Conservation (phyloP, 2,329 filamentous ascomycete species). For the Ophiocordyceps camponoti-leonardi region DNA sequence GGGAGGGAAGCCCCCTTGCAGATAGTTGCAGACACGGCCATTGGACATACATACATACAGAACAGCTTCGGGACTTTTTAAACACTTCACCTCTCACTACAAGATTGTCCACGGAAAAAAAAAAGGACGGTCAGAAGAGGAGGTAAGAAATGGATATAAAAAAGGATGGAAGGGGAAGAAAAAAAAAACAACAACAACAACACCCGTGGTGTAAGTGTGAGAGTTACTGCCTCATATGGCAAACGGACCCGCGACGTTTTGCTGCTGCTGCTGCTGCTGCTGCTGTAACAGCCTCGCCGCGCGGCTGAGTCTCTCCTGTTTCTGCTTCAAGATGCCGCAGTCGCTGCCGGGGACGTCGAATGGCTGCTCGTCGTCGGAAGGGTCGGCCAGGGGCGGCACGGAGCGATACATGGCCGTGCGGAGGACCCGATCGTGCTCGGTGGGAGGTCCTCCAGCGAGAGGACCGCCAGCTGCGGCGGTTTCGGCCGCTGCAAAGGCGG, state of each 20-base stretch:
- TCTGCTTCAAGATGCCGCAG: conserved; percentile 14
- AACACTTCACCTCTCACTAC: not conserved
- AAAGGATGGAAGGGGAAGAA: not conserved
- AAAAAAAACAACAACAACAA: too few species aligned
- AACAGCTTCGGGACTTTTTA: too few species aligned
- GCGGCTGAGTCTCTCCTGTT: conserved; percentile 20
- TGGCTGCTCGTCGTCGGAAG: conserved; percentile 7
- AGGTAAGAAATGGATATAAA: too few species aligned
- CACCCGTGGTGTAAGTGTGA: not conserved
- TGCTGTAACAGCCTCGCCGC: conserved; percentile 24
- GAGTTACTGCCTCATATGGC: not conserved
- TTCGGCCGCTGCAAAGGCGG: not conserved
- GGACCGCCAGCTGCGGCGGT: not conserved
- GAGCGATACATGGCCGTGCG: conserved; percentile 20
- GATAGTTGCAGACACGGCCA: not conserved
- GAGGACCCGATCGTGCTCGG: conserved; percentile 2
- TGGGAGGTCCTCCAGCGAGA: not conserved
- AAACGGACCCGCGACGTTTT: conserved; percentile 1
- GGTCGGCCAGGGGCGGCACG: conserved; percentile 2
- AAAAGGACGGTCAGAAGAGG: not conserved
- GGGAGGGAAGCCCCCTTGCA: not conserved
- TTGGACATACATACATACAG: not conserved
- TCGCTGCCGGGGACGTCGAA: conserved; percentile 10
- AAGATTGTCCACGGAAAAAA: not conserved
- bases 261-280: conserved; percentile 11